These are phyloP conservation scores for Pneumocystis canis DNA, from an alignment of 1,139 yeast species.

Conservation along the genomic window DNA sequence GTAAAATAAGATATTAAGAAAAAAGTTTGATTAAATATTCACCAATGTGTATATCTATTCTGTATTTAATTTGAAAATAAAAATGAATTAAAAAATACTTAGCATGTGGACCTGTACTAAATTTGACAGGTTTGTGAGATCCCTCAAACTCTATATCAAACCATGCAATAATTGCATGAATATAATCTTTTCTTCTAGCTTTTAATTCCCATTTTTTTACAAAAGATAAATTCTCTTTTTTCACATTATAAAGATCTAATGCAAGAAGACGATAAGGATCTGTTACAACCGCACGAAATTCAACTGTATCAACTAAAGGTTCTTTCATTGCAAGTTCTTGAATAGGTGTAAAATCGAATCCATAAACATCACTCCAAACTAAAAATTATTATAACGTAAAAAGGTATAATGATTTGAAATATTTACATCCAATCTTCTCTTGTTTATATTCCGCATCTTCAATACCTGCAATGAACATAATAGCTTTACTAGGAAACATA, in stretches of 20 bases:
- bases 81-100: slow-evolving; percentile 18
- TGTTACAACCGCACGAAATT: slow-evolving; percentile 61
- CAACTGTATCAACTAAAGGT: slow-evolving; percentile 89
- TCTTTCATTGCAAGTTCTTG: slow-evolving; percentile 70
- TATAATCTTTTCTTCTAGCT: slow-evolving; percentile 63
- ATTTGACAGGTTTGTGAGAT: slow-evolving; percentile 27
- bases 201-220: slow-evolving; percentile 48
- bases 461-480: slow-evolving; percentile 80
- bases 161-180: slow-evolving; percentile 89
- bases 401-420: neutral
- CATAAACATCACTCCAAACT: slow-evolving; percentile 90
- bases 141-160: slow-evolving; percentile 78
- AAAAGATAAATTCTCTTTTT: slow-evolving; percentile 68
- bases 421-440: slow-evolving; percentile 58
- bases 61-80: neutral
- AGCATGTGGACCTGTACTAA: slow-evolving; percentile 35
- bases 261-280: slow-evolving; percentile 56
- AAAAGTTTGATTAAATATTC: neutral
- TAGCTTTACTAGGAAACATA: slow-evolving; percentile 88
- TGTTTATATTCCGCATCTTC: slow-evolving; percentile 91
- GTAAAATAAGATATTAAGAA: slow-evolving; percentile 17
- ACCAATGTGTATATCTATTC: neutral
- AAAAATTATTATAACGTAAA: neutral
- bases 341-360: slow-evolving; percentile 76
- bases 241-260: slow-evolving; percentile 80